Evolutionary conservation across 2,329 filamentous ascomycete genomes (phyloP), one percentile per base, ranked within the genome.

Genomic region (Ramularia collo-cygni): DNA sequence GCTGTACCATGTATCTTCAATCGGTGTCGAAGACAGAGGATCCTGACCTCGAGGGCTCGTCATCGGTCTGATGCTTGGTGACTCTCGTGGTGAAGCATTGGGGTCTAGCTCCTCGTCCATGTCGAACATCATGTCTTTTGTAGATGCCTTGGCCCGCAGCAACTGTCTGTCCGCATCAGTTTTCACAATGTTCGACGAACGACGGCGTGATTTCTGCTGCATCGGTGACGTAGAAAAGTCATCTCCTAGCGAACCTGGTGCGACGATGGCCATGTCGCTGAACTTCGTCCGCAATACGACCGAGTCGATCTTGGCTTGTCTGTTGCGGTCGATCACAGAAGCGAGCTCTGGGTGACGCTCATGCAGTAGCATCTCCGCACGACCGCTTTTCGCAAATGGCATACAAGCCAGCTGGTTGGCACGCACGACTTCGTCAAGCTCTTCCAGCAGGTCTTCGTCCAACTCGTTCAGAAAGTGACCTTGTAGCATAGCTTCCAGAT

Each of bases 401-500:
- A 84, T 77, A 38, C 77, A 81, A 8, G 83, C 77, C 28, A 88
- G 66, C 58, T 98, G 92, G 51, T 95, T 93, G 31, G 81, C 77
- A 43, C 82, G 81, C 10, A 94, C 87, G 8, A 87, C 75, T 35
- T 75, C 70, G 58, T 95, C 87, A 2, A 98, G 72, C 38, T 95
- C 86, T 2, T 75, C 55, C 12, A 95, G 65, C n/a, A 96, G 66
- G 44, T 93, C 83, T 29, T 84, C 78, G 38, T 96, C 89, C 12
- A 98, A 74, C 42, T 87, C 83, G 50, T 93, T 85, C 2, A 98
- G 72, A 12, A 90, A 72, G 52, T 77, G 76, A 47, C 94, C 95
- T 56, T 95, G 88, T 36, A 98, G 77, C 74, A 96, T 86, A 5
- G 81, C 79, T 62, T 98, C 92, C 42, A 96, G 71, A 55, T 95